Base-by-base conservation (phyloP, 495 filamentous ascomycete genomes). In the Aspergillus kassunensis region DNA sequence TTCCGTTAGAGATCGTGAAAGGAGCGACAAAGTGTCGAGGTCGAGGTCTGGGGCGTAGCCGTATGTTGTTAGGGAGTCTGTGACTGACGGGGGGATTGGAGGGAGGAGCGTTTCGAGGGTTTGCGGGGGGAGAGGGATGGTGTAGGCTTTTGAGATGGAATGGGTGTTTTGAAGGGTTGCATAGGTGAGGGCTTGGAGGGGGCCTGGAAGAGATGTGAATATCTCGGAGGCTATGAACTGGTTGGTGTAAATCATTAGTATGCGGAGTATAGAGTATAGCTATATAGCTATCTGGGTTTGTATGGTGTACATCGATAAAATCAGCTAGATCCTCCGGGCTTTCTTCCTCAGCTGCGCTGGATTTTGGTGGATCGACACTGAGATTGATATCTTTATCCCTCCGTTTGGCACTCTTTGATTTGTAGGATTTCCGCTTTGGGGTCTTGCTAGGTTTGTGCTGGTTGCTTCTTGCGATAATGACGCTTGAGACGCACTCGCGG, bases 221-320 rank as follows among this genome's bases (percentile, higher is more conserved):
- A 82, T 79, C 62, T 87, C 80, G 21, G 70, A 64, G 11, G 87
- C 82, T 51, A 92, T 76, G 75, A 90, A 92, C 76, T 89, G 70
- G 27, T 19, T 10, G 11, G 5, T n/a, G 39, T 50, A 18, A 0
- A 24, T 31, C 12, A n/a, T 39, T 42, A 34, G 11, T 37, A n/a
- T 29, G 4, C 21, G 10, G 19, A 43, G 4, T 35, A 11, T 21
- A 6, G 5, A 11, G 2, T 13, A 16, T 33, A 15, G 1, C 3
- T 24, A 34, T 35, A 6, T 31, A 50, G 19, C n/a, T 24, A 35
- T 5, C 12, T 23, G 20, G 49, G 13, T 19, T 20, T 21, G 31
- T 31, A 41, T 7, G 30, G 2, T 3, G 43, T 46, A 46, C 44
- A 34, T 46, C 44, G 18, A 46, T 46, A 20, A 46, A 46, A 16